phyloP scores from a whole-genome alignment of 1,284 basidiomycete genomes.

The Marasmius oreades region DNA sequence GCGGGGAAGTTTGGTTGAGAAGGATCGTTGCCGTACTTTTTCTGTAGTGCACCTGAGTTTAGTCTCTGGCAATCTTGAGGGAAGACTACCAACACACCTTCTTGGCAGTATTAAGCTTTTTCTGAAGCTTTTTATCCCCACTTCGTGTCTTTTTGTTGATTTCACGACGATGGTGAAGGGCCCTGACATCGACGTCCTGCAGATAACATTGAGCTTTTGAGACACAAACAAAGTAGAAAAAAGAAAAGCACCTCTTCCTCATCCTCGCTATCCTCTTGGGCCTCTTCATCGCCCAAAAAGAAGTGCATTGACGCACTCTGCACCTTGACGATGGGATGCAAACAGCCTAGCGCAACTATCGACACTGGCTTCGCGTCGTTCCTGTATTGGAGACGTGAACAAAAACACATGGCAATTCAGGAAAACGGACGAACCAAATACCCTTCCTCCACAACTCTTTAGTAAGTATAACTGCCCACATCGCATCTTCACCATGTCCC shows the following conservation, averaged over 20 bases:
- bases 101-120: slow-evolving; percentile 65
- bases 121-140: slow-evolving; percentile 75
- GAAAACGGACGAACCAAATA: slow-evolving; percentile 65
- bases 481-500: slow-evolving; percentile 77
- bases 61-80: neutral
- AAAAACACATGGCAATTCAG: too few relatives aligned
- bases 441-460: slow-evolving; percentile 95
- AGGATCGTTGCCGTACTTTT: slow-evolving; percentile 48
- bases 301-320: slow-evolving; percentile 97
- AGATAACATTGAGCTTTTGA: neutral
- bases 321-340: slow-evolving; percentile 93
- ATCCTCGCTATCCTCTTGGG: slow-evolving; percentile 67
- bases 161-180: slow-evolving; percentile 77
- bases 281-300: slow-evolving; percentile 85
- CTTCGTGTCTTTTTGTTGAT: slow-evolving; percentile 89
- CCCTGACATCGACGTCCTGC: slow-evolving; percentile 64
- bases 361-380: slow-evolving; percentile 92
- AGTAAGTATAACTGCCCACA: slow-evolving; percentile 96
- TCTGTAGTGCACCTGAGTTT: slow-evolving; percentile 36
- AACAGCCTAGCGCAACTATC: slow-evolving; percentile 89
- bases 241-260: slow-evolving; percentile 54
- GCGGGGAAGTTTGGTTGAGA: slow-evolving; percentile 83
- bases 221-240: slow-evolving; percentile 6
- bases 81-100: slow-evolving; percentile 43
- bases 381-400: too few relatives aligned